Evolutionary conservation across 2,329 filamentous ascomycete species (phyloP).

Genomic region (Phialophora verrucosa): DNA sequence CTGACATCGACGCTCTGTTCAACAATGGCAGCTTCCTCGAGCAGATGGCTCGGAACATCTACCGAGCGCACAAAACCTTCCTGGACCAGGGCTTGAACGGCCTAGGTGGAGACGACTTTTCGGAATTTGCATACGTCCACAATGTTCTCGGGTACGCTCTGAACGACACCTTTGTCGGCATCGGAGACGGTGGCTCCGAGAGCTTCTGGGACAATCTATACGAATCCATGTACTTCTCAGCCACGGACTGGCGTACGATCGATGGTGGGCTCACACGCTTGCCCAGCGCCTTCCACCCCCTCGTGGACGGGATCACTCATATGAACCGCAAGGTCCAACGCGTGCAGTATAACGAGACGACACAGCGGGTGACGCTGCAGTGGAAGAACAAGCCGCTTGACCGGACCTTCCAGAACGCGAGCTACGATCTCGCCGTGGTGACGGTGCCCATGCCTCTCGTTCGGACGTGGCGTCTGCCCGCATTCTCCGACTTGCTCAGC

Average conservation of each 20-base stretch:
- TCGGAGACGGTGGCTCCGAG: slow-evolving; percentile 48
- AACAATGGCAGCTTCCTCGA: slow-evolving; percentile 26
- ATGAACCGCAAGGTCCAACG: slow-evolving; percentile 64
- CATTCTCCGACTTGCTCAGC: slow-evolving; percentile 57
- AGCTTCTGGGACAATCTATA: slow-evolving; percentile 58
- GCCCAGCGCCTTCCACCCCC: slow-evolving; percentile 66
- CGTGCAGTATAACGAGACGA: slow-evolving; percentile 58
- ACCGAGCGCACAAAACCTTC: slow-evolving; percentile 60
- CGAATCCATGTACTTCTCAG: slow-evolving; percentile 65
- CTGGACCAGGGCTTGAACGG: slow-evolving; percentile 56
- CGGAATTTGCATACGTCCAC: slow-evolving; percentile 62
- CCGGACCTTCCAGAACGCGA: slow-evolving; percentile 52
- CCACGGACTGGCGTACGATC: slow-evolving; percentile 68
- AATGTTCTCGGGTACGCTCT: slow-evolving; percentile 61
- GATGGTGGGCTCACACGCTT: slow-evolving; percentile 66
- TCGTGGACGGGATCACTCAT: slow-evolving; percentile 62
- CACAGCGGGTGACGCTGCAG: slow-evolving; percentile 62
- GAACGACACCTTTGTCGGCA: slow-evolving; percentile 59
- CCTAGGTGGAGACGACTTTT: slow-evolving; percentile 60
- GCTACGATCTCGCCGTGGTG: slow-evolving; percentile 71
- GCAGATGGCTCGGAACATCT: slow-evolving; percentile 42
- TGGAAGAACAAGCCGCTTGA: slow-evolving; percentile 55
- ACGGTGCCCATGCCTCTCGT: slow-evolving; percentile 69
- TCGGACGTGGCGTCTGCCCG: slow-evolving; percentile 65
- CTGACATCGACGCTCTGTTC: slow-evolving; percentile 20